phyloP scores from a whole-genome alignment of 306 rosid genomes.

The Sphenostylis stenocarpa region DNA sequence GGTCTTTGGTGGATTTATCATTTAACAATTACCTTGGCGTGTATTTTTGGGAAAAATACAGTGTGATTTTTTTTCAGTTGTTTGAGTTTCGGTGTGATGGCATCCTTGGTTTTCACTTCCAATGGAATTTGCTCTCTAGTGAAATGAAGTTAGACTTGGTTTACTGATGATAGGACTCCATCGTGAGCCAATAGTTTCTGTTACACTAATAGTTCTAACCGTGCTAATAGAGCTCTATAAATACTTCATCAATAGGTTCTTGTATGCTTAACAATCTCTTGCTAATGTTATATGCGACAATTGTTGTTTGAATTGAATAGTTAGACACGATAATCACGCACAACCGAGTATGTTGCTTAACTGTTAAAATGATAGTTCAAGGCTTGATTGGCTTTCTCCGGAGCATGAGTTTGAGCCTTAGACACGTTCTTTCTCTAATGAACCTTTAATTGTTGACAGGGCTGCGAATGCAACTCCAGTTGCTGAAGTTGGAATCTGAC shows the following conservation, averaged over 20 bases:
- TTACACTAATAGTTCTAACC: neutral
- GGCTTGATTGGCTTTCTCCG: neutral
- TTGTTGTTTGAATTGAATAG: slow-evolving; percentile 22
- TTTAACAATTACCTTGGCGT: neutral
- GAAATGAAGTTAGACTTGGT: neutral
- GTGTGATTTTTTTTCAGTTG: neutral
- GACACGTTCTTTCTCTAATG: slow-evolving; percentile 12
- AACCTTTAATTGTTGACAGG: slow-evolving; percentile 45
- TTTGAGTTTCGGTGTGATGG: neutral
- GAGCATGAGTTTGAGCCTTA: neutral
- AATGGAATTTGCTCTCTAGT: neutral
- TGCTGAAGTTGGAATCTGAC: slow-evolving; percentile 82
- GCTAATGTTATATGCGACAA: neutral
- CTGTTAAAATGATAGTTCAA: neutral
- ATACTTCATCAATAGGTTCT: neutral
- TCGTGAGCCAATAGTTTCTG: neutral
- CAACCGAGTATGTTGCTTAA: neutral
- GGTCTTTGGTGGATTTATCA: slow-evolving; percentile 13
- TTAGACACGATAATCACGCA: slow-evolving; percentile 7
- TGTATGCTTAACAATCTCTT: slow-evolving; percentile 6
- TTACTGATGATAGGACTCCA: neutral
- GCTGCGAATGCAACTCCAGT: slow-evolving; percentile 92
- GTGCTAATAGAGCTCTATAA: slow-evolving; percentile 3
- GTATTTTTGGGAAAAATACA: neutral
- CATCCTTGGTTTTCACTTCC: neutral